Conservation (phyloP, 176 grass and related monocot species). For the Carex pumila region DNA sequence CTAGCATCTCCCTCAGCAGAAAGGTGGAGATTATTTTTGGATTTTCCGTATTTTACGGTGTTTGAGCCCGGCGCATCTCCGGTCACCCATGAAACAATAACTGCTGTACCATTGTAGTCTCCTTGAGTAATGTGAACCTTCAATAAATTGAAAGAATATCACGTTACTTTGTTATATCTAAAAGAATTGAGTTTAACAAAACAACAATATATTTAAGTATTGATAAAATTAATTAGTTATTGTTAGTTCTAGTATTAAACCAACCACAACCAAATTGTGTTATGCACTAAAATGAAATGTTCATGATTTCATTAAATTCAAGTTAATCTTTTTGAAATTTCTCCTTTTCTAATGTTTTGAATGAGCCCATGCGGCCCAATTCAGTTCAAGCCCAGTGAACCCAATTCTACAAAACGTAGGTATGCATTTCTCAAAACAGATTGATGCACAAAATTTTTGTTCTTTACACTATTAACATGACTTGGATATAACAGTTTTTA, state of each 20-base stretch:
- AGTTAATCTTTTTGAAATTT: neutral
- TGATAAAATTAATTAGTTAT: no score
- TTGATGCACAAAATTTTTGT: neutral
- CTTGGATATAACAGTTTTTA: neutral
- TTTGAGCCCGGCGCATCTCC: constrained; percentile 35
- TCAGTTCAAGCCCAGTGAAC: neutral
- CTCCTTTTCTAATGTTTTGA: neutral
- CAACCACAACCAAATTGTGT: no score
- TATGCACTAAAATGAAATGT: no score
- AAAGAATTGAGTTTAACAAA: neutral
- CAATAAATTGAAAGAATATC: neutral
- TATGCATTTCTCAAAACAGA: neutral
- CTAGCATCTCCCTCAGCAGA: constrained; percentile 24
- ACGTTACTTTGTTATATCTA: neutral
- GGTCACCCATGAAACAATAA: constrained; percentile 68
- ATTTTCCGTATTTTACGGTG: constrained; percentile 42
- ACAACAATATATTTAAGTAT: neutral
- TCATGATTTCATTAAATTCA: no score
- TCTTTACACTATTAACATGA: neutral
- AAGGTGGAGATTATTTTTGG: constrained; percentile 21
- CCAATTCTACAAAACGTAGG: neutral
- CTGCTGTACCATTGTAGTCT: constrained; percentile 39
- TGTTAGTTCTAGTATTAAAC: no score
- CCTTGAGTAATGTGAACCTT: constrained; percentile 83
- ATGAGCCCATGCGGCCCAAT: neutral